Evolutionary conservation across 225 moss, liverwort and hornwort species (phyloP), one percentile per base, ranked within the genome.

Genomic region (Rhytidiadelphus loreus): DNA sequence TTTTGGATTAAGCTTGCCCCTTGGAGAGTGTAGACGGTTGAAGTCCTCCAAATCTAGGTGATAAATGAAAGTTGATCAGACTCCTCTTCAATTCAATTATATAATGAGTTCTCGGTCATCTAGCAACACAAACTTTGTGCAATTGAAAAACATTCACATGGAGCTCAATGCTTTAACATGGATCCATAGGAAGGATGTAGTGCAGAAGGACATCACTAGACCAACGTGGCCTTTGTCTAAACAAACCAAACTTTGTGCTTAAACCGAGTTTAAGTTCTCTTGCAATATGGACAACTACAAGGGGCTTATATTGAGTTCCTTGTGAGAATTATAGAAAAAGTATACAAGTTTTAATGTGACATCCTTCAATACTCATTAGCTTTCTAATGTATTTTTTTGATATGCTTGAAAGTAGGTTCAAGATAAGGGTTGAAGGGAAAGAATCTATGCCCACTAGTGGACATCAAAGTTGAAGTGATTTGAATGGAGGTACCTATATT

Each of bases 371-470:
- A 46, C 4, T 17, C 10, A 0, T 17, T 3, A 72, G 1, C 16
- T 26, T 43, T 6, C 2, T 0, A 0, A 71, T 72, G 6, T 16
- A 28, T 14, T 25, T 70, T 2, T 28, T 28, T 1, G 28, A 70
- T 3, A 25, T 1, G 6, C 6, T 72, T 44, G 39, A 7, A 23
- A 39, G 6, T 39, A 39, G 39, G 2, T 4, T 24, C 6, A 15
- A 44, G 28, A 72, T 44, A 44, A 72, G 14, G 16, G 15, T 28
- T 0, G 4, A 1, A 28, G 3, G 2, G 2, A 44, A 71, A 39
- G 1, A 8, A 0, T 72, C 14, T 28, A 1, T 8, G 3, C 6
- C 8, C 0, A 6, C 3, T 2, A 9, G 4, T 2, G 0, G 3
- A 44, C 22, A 72, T 16, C 6, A 2, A 72, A 13, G 0, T 15